Percentiles rank a stretch among this genome's conserved stretches.
These are phyloP conservation scores for Acer negundo DNA, from an alignment of 345 rosid genomes.

Conservation along the genomic window DNA sequence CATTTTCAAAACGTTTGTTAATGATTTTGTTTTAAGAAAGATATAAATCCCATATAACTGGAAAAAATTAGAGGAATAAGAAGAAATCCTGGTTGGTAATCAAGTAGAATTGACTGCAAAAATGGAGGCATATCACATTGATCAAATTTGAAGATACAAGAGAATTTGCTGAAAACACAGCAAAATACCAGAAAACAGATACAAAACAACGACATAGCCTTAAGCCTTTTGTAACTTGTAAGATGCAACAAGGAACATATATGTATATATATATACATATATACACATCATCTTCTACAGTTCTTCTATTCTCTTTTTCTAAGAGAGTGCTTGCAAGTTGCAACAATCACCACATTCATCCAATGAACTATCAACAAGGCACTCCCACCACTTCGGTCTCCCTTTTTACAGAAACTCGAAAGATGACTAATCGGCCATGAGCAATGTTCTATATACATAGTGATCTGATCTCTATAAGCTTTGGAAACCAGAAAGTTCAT, in stretches of 20 bases:
- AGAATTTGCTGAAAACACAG: neutral
- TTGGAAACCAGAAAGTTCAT: neutral
- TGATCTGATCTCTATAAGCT: neutral
- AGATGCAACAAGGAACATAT: neutral
- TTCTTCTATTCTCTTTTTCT: neutral
- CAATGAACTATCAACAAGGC: neutral
- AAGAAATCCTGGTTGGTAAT: neutral
- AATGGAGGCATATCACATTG: neutral
- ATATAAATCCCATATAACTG: too few relatives aligned
- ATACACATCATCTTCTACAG: neutral
- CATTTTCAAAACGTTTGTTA: too few relatives aligned
- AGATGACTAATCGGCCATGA: neutral
- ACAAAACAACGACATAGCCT: neutral
- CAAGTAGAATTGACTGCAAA: neutral
- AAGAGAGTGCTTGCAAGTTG: neutral
- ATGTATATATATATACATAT: neutral
- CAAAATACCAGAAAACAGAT: neutral
- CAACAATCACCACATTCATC: neutral
- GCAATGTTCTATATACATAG: conserved; percentile 3
- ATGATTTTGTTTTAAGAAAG: too few relatives aligned
- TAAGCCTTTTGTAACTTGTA: neutral
- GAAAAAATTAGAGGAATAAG: neutral
- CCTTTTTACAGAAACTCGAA: neutral
- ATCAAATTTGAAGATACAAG: neutral
- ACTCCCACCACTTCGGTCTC: neutral